Evolutionary conservation across 805 yeast genomes (phyloP).

Genomic region (Candida taoyuanica): DNA sequence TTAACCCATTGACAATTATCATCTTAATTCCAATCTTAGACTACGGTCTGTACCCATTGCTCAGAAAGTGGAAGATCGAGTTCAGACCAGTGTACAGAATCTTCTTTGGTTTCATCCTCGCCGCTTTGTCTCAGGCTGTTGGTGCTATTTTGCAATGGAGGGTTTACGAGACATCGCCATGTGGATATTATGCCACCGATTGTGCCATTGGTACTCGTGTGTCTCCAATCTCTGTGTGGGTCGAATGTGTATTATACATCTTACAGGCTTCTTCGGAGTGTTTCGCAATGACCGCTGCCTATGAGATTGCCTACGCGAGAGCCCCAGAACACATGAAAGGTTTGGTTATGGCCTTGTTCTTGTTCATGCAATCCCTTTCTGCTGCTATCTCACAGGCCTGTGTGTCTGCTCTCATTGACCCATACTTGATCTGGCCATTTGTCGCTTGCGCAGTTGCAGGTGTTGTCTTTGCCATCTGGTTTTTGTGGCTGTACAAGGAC

Average conservation of each 20-base stretch:
- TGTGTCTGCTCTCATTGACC: constrained; percentile 64
- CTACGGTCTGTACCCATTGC: constrained; percentile 46
- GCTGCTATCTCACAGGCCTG: constrained; percentile 73
- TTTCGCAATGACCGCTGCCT: constrained; percentile 75
- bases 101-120: constrained; percentile 63
- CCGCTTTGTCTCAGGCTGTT: constrained; percentile 31
- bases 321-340: constrained; percentile 58
- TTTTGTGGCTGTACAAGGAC: constrained; percentile 36
- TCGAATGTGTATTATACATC: constrained; percentile 63
- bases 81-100: constrained; percentile 73
- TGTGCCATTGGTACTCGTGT: constrained; percentile 36
- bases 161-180: constrained; percentile 69
- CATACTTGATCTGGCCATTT: constrained; percentile 67
- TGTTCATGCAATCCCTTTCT: constrained; percentile 72
- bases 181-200: constrained; percentile 56
- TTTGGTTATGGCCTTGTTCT: constrained; percentile 46
- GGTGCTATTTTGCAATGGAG: constrained; percentile 59
- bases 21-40: constrained; percentile 75
- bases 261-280: constrained; percentile 73
- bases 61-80: constrained; percentile 44
- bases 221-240: constrained; percentile 56
- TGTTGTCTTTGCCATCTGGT: constrained; percentile 51
- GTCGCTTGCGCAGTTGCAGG: constrained; percentile 58
- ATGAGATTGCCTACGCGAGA: constrained; percentile 79
- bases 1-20: constrained; percentile 72